phyloP scores from a whole-genome alignment of 208 protist species.

The Trypanosoma scelopori region DNA sequence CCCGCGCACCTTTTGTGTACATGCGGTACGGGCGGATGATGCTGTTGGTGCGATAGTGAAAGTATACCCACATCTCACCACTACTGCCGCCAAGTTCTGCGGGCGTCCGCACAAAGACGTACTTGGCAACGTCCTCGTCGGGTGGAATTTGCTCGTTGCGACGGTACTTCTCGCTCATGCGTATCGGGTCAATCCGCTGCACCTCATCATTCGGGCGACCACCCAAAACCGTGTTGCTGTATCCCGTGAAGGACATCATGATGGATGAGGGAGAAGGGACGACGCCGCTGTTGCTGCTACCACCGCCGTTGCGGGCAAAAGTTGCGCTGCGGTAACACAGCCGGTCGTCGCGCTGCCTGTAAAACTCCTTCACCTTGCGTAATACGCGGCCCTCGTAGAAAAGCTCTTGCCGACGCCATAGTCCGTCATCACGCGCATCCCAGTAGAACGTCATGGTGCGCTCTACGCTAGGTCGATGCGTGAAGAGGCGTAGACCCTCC shows the following conservation, averaged over 20 bases:
- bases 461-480: conserved; percentile 59
- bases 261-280: too few species aligned
- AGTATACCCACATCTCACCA: conserved; percentile 85
- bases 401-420: conserved; percentile 71
- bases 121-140: conserved; percentile 74
- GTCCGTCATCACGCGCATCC: conserved; percentile 78
- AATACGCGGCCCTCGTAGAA: conserved; percentile 62
- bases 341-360: conserved; percentile 70
- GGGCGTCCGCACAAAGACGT: conserved; percentile 52
- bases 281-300: too few species aligned
- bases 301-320: conserved; percentile 31
- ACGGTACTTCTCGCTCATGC: conserved; percentile 84
- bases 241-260: neutral
- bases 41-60: conserved; percentile 72
- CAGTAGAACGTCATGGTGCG: conserved; percentile 88
- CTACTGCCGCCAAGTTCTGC: conserved; percentile 10
- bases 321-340: conserved; percentile 81
- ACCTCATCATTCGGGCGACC: conserved; percentile 33
- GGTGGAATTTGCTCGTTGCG: conserved; percentile 46
- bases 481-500: conserved; percentile 69
- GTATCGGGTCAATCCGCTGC: conserved; percentile 70
- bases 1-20: conserved; percentile 68
- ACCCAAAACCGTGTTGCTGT: conserved; percentile 1
- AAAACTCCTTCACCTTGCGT: conserved; percentile 86
- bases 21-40: conserved; percentile 83